These are phyloP conservation scores for Penicillium ochrochloron DNA, from an alignment of 495 filamentous ascomycete genomes.

Conservation along the genomic window DNA sequence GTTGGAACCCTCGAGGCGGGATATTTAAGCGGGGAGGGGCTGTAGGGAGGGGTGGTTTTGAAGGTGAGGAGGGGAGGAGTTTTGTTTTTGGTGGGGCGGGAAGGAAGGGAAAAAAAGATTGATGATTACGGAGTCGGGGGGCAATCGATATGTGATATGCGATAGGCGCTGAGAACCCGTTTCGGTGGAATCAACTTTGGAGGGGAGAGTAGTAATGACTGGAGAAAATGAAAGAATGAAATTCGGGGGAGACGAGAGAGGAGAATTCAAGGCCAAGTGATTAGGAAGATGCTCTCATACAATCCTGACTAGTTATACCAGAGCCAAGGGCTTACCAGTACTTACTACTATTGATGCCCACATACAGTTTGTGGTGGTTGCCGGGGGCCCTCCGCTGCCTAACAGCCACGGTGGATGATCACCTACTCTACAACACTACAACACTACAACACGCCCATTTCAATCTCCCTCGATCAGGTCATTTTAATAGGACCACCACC, in stretches of 20 bases:
- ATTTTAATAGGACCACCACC: not conserved
- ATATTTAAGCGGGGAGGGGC: slow-evolving; percentile 33
- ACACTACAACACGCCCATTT: not conserved
- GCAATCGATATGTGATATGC: slow-evolving; percentile 34
- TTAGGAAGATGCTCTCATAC: not conserved
- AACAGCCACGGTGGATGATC: not conserved
- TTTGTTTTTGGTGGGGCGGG: slow-evolving; percentile 42
- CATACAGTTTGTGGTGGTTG: not conserved
- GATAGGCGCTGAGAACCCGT: slow-evolving; percentile 16
- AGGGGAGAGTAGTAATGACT: not conserved
- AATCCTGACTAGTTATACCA: not conserved
- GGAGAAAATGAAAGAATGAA: not conserved
- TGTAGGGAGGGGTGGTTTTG: slow-evolving; percentile 29
- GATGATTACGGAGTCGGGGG: slow-evolving; percentile 29
- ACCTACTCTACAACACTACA: not conserved
- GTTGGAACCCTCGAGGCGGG: slow-evolving; percentile 29
- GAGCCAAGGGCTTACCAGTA: not conserved
- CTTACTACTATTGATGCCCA: not conserved
- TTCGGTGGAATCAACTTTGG: not conserved
- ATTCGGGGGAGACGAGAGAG: not conserved
- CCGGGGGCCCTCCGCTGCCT: not conserved
- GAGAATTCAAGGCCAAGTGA: not conserved
- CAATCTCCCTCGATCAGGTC: not conserved
- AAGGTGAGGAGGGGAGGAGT: slow-evolving; percentile 32
- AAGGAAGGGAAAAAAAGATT: slow-evolving; percentile 39